Percentiles rank a stretch among this genome's conserved stretches.
These are phyloP conservation scores for Cercospora sesami DNA, from an alignment of 2,329 filamentous ascomycete genomes.

Conservation along the genomic window DNA sequence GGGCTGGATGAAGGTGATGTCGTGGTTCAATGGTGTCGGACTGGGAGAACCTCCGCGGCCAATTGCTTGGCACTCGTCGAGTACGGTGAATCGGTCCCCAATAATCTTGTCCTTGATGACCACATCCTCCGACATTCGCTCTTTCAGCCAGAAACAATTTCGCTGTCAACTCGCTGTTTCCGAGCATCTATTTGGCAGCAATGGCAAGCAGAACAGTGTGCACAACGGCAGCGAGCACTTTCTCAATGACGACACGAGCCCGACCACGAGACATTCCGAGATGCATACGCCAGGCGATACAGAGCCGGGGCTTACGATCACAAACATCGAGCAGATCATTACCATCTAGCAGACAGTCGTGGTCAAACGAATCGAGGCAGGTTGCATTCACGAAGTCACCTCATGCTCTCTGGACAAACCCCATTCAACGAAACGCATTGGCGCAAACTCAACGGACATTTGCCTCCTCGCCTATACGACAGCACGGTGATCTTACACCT, in stretches of 20 bases:
- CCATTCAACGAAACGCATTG: neutral
- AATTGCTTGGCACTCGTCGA: neutral
- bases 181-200: neutral
- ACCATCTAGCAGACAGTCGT: neutral
- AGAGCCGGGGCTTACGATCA: conserved; percentile 3
- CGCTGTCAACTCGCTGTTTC: neutral
- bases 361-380: neutral
- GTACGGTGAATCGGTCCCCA: neutral
- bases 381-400: neutral
- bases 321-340: neutral
- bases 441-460: conserved; percentile 10
- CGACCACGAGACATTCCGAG: conserved; percentile 11
- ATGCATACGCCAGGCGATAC: conserved; percentile 12
- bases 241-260: conserved; percentile 6
- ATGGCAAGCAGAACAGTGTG: conserved; percentile 13
- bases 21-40: neutral
- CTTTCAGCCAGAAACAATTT: neutral
- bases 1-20: neutral
- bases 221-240: conserved; percentile 2
- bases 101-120: neutral
- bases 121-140: neutral
- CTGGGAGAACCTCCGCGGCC: neutral
- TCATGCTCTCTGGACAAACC: neutral
- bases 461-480: conserved; percentile 34
- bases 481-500: conserved; percentile 77